Evolutionary conservation across 2,329 filamentous ascomycete genomes (phyloP).

Genomic region (Pseudogymnoascus sp.): DNA sequence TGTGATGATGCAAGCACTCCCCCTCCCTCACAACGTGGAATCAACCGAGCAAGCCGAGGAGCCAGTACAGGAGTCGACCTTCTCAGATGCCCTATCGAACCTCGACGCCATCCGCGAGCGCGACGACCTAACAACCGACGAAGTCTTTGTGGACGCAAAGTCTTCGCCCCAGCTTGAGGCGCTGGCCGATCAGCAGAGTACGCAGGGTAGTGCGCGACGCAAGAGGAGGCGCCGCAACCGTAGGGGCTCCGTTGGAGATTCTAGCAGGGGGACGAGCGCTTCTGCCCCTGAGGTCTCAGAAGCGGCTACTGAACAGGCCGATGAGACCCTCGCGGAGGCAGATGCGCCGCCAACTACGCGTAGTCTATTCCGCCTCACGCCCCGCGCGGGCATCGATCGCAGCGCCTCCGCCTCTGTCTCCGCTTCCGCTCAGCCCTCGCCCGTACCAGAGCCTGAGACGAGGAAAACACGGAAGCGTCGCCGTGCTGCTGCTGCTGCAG

Average conservation of each 20-base stretch:
- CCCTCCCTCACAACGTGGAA: background rate
- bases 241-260: background rate
- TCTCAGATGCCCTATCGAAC: background rate
- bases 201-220: background rate
- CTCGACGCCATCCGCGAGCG: background rate
- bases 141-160: slow-evolving; percentile 23
- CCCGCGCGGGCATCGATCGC: background rate
- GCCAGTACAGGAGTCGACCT: background rate
- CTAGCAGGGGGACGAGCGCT: background rate
- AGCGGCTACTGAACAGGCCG: no score
- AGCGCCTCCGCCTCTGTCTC: background rate
- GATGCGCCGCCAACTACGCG: background rate
- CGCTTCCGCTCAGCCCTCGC: background rate
- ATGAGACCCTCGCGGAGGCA: background rate
- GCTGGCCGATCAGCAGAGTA: background rate
- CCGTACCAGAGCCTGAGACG: background rate
- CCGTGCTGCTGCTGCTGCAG: background rate
- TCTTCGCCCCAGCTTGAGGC: slow-evolving; percentile 17
- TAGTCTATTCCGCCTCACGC: background rate
- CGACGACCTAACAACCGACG: slow-evolving; percentile 8
- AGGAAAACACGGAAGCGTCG: background rate
- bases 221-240: background rate
- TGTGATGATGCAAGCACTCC: background rate
- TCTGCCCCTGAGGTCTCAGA: background rate
- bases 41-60: background rate